Conservation (phyloP, 169 alveolate species). For the Plasmodium sp. region DNA sequence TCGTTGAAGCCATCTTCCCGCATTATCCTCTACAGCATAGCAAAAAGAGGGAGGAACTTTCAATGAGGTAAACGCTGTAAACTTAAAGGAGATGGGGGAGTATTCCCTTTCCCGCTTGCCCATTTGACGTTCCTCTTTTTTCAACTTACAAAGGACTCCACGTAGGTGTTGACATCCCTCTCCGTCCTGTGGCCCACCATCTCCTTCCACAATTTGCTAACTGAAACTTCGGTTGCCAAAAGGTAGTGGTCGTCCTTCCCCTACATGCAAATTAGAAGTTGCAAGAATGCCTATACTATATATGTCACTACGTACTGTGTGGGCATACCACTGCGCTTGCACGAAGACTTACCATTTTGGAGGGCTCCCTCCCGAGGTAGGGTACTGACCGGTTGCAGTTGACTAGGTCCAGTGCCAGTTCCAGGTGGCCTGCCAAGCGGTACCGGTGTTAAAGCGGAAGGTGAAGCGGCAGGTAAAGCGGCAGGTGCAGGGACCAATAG, state of each 20-base stretch:
- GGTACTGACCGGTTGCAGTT: slow-evolving; percentile 17
- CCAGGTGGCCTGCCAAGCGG: slow-evolving; percentile 18
- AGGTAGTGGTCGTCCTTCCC: slow-evolving; percentile 14
- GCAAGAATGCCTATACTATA: neutral
- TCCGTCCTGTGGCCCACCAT: neutral
- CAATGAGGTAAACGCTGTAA: neutral
- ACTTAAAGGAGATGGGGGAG: neutral
- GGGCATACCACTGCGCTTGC: neutral
- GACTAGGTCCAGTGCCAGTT: slow-evolving; percentile 29
- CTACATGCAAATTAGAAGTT: neutral
- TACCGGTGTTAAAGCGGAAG: neutral
- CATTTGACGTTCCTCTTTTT: neutral
- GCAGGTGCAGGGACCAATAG: neutral
- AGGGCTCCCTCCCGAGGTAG: slow-evolving; percentile 1
- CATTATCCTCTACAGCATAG: neutral
- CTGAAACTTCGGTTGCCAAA: slow-evolving; percentile 36
- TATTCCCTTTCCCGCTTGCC: neutral
- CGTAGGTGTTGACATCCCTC: slow-evolving; percentile 11
- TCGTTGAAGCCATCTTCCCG: neutral
- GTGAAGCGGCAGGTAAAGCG: neutral
- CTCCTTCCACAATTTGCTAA: slow-evolving; percentile 44
- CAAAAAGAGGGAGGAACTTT: neutral
- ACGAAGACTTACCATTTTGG: neutral
- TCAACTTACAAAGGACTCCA: slow-evolving; percentile 40
- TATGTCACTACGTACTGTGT: neutral